A percentile compares a stretch with the other conserved stretches of the same genome.
phyloP scores from a whole-genome alignment of 257 asterid species.

The Cinchona pubescens region DNA sequence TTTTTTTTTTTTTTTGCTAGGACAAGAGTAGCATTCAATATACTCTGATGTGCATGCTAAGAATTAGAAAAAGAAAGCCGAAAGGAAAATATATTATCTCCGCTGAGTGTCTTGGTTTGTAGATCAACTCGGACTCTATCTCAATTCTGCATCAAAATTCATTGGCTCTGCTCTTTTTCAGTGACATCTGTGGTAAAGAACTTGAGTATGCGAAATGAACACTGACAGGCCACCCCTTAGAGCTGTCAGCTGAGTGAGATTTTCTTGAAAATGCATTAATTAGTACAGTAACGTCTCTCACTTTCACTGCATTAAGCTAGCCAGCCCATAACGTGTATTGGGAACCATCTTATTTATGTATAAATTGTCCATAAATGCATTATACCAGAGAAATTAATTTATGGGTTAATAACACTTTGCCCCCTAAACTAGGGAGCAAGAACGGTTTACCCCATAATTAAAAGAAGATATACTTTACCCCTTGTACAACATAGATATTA shows the following conservation, averaged over 20 bases:
- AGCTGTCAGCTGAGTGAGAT: constrained; percentile 26
- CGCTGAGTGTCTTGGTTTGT: not conserved
- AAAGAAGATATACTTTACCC: too few relatives aligned
- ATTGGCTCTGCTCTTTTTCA: not conserved
- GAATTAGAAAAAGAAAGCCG: not conserved
- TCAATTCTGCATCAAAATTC: not conserved
- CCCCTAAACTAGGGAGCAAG: too few relatives aligned
- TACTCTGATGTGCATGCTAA: not conserved
- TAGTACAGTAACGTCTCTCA: not conserved
- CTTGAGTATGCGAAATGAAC: too few relatives aligned
- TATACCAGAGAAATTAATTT: not conserved
- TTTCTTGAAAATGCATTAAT: constrained; percentile 25
- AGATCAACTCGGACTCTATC: not conserved
- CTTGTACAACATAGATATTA: too few relatives aligned
- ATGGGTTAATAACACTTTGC: too few relatives aligned
- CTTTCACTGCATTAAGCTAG: constrained; percentile 7
- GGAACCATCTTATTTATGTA: constrained; percentile 1
- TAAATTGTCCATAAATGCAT: constrained; percentile 9
- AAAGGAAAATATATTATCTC: not conserved
- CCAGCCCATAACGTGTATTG: constrained; percentile 25
- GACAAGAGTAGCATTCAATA: not conserved
- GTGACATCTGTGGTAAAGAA: not conserved
- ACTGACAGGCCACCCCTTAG: too few relatives aligned
- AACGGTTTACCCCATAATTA: too few relatives aligned
- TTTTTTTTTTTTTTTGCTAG: too few relatives aligned